Conservation (phyloP, 805 yeast genomes). For the Metschnikowia arizonensis region DNA sequence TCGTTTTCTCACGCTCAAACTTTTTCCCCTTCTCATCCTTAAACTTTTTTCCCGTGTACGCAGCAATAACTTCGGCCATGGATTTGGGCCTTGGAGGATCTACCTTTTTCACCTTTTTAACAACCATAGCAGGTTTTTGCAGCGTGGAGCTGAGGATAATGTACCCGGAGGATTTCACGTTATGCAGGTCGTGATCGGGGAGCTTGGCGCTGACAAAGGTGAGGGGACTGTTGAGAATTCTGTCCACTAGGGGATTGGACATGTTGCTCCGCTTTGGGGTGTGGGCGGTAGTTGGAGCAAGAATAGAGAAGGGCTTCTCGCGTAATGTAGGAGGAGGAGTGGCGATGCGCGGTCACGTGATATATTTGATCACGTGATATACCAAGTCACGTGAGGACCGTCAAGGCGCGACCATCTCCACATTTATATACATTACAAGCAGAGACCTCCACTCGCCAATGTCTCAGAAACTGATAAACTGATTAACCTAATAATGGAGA, state of each 20-base stretch:
- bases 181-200: conserved; percentile 17
- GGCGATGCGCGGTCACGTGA: not conserved
- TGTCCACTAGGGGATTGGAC: conserved; percentile 55
- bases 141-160: conserved; percentile 15
- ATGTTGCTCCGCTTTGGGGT: conserved; percentile 7
- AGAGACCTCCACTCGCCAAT: too few species aligned
- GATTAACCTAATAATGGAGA: too few species aligned
- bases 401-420: too few species aligned
- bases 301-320: not conserved
- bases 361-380: too few species aligned
- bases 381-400: too few species aligned
- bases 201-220: conserved; percentile 58
- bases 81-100: conserved; percentile 29
- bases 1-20: not conserved
- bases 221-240: conserved; percentile 58
- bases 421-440: too few species aligned
- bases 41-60: conserved; percentile 53
- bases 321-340: not conserved
- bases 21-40: conserved; percentile 36
- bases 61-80: conserved; percentile 57
- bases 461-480: too few species aligned
- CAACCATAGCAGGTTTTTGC: not conserved
- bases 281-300: not conserved
- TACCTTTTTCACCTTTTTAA: conserved; percentile 4
- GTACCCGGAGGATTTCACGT: conserved; percentile 15